Base-by-base conservation (phyloP, 164 flowering plant genomes). In the Aristolochia californica region DNA sequence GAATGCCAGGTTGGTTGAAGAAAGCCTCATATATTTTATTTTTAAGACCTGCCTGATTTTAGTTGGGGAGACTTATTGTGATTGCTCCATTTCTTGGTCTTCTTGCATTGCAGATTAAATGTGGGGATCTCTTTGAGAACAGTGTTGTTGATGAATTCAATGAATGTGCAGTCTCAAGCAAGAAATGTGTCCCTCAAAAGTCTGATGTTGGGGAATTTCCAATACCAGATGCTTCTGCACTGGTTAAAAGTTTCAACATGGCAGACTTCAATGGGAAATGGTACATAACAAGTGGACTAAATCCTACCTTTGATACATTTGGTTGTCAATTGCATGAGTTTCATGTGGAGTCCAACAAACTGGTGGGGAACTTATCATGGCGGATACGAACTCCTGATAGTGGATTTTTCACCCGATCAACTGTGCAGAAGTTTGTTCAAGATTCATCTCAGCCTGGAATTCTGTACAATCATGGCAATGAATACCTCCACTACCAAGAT, bases 281-380 rank as follows among this genome's bases (percentile, higher is more conserved):
- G 98, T 93, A 63, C 63, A 93, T 93, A 55, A 71, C 82, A 14
- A 82, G 95, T 54, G 98, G 98, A 53, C 68, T 93, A 53, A 93
- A 93, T 69, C 98, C 97, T 14, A 78, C 88, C 25, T 93, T 93
- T 63, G 97, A 93, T 67, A 53, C 79, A 26, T 93, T 88, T 60
- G 87, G 88, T 69, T 93, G 97, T 75, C 98, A 93, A 66, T 60
- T 88, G 70, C 98, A 88, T 43, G 95, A 93, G 70, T 88, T 93
- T 74, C 89, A 80, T 54, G 68, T 57, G 40, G 95, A 93, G 70
- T 67, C 77, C 15, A 53, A 66, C 70, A 88, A 81, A 62, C 94
- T 93, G 55, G 77, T 85, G 47, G 97, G 87, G 17, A 88, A 89
- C 57, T 57, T 93, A 66, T 53, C 95, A 18, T 93, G 98, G 98